Evolutionary conservation across 2,329 filamentous ascomycete genomes (phyloP).

Genomic region (Laburnicola sp.): DNA sequence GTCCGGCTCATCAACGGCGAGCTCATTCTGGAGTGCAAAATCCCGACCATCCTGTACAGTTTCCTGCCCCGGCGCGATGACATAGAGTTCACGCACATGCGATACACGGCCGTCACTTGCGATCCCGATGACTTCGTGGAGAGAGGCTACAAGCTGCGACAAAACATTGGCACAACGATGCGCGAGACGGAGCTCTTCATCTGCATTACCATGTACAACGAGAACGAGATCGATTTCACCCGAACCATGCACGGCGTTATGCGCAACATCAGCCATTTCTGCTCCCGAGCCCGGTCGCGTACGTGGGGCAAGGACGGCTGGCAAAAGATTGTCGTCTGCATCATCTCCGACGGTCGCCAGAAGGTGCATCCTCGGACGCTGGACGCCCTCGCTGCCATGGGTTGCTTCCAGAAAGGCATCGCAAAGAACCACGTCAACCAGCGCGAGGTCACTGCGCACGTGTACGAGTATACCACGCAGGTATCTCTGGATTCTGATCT

Average conservation of each 20-base stretch:
- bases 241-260: slow-evolving; percentile 98
- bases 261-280: slow-evolving; percentile 97
- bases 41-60: slow-evolving; percentile 96
- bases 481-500: slow-evolving; percentile 93
- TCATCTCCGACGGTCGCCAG: slow-evolving; percentile 91
- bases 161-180: slow-evolving; percentile 80
- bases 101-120: slow-evolving; percentile 97
- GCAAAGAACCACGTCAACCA: slow-evolving; percentile 98
- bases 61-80: slow-evolving; percentile 92
- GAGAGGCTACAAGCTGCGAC: slow-evolving; percentile 87
- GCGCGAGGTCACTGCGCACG: slow-evolving; percentile 90
- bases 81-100: slow-evolving; percentile 97
- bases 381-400: slow-evolving; percentile 93
- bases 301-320: slow-evolving; percentile 97
- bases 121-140: slow-evolving; percentile 92
- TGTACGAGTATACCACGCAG: slow-evolving; percentile 98
- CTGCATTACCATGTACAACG: slow-evolving; percentile 98
- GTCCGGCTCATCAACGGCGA: slow-evolving; percentile 97
- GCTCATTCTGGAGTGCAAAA: slow-evolving; percentile 97
- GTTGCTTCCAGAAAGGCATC: slow-evolving; percentile 96
- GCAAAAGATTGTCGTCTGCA: slow-evolving; percentile 98
- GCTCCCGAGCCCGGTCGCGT: slow-evolving; percentile 84
- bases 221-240: slow-evolving; percentile 95
- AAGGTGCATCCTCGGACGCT: slow-evolving; percentile 92
- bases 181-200: slow-evolving; percentile 96